Conservation (phyloP, 1,139 yeast species). For the Magnusiomyces tetraspermus region DNA sequence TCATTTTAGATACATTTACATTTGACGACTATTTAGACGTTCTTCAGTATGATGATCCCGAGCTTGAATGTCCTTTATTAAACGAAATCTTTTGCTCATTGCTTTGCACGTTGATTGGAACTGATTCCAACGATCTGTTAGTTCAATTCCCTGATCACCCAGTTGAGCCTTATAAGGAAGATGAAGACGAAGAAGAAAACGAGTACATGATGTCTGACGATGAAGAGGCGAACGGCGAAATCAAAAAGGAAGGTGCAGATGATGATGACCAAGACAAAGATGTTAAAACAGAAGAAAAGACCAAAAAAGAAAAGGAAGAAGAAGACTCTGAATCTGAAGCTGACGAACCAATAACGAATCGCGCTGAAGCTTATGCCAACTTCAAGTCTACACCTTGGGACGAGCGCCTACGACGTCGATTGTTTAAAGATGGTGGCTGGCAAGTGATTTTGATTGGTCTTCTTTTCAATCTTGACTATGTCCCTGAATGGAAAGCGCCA, state of each 20-base stretch:
- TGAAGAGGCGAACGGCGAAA: constrained; percentile 17
- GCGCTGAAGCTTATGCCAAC: constrained; percentile 46
- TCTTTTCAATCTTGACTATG: constrained; percentile 45
- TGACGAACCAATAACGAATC: constrained; percentile 32
- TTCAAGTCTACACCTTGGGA: constrained; percentile 65
- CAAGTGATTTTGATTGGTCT: constrained; percentile 67
- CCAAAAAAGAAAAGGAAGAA: constrained; percentile 12
- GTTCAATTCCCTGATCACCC: constrained; percentile 37
- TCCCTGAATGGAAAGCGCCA: constrained; percentile 43
- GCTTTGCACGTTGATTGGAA: constrained; percentile 26
- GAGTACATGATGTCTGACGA: constrained; percentile 25
- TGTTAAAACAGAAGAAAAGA: neutral
- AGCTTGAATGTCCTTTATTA: constrained; percentile 45
- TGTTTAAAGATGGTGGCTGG: constrained; percentile 82
- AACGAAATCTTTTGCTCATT: constrained; percentile 66
- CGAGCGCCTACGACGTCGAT: constrained; percentile 62
- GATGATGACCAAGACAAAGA: constrained; percentile 20
- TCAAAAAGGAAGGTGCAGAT: constrained; percentile 11
- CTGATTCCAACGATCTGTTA: constrained; percentile 26
- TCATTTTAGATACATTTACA: constrained; percentile 61
- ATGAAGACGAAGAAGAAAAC: constrained; percentile 33
- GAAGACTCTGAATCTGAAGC: constrained; percentile 15
- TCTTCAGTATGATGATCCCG: constrained; percentile 41
- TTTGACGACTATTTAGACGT: constrained; percentile 70
- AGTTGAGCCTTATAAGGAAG: constrained; percentile 19